A percentile compares a stretch with the other conserved stretches of the same genome.
These are phyloP conservation scores for Sphagnum magellanicum DNA, from an alignment of 228 moss, liverwort and hornwort genomes.

Conservation along the genomic window DNA sequence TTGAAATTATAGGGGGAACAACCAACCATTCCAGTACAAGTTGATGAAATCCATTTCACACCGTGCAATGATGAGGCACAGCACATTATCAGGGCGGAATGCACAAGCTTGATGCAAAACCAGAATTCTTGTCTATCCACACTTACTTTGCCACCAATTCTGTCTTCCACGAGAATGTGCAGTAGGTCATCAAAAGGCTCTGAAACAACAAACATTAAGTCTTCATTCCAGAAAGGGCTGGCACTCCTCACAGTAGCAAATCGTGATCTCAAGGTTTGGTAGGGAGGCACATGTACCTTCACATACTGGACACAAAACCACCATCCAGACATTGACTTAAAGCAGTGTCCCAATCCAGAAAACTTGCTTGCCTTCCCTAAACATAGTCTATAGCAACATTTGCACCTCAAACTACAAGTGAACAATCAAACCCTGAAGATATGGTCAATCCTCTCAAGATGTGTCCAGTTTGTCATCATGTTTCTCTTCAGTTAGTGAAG, in stretches of 20 bases:
- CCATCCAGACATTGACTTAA: not conserved
- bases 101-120: too few species aligned
- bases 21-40: not conserved
- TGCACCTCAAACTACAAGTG: too few species aligned
- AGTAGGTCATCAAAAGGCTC: slow-evolving; percentile 87
- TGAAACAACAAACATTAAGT: slow-evolving; percentile 78
- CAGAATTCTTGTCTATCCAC: not conserved
- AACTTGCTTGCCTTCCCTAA: not conserved
- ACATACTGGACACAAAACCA: slow-evolving; percentile 43
- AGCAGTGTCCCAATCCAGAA: not conserved
- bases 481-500: too few species aligned
- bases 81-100: too few species aligned
- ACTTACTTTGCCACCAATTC: slow-evolving; percentile 25
- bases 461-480: too few species aligned
- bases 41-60: not conserved
- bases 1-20: not conserved
- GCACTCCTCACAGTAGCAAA: slow-evolving; percentile 31
- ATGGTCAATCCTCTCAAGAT: too few species aligned
- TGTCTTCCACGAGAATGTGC: slow-evolving; percentile 51
- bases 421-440: too few species aligned
- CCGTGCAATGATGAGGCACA: not conserved
- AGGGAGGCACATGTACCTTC: slow-evolving; percentile 56
- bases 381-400: too few species aligned
- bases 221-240: slow-evolving; percentile 78
- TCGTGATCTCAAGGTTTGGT: slow-evolving; percentile 48